Conservation (phyloP, 2,329 filamentous ascomycete genomes). For the Paraphaeosphaeria sporulosa region DNA sequence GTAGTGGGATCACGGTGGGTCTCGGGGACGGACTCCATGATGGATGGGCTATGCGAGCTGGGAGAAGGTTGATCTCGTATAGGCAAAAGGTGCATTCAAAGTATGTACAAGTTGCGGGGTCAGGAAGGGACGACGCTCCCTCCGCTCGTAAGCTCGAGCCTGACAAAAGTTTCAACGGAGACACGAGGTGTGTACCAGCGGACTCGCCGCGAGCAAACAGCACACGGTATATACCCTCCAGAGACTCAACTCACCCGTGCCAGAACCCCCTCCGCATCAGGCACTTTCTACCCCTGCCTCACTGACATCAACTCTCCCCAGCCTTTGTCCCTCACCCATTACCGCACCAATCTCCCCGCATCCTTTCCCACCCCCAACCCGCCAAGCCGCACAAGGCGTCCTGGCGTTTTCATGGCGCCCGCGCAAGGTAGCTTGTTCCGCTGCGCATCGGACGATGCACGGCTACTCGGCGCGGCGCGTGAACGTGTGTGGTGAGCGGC, state of each 20-base stretch:
- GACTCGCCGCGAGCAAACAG: neutral
- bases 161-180: neutral
- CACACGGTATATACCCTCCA: slow-evolving; percentile 1
- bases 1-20: slow-evolving; percentile 31
- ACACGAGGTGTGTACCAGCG: neutral
- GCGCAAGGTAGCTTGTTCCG: slow-evolving; percentile 17
- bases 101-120: neutral
- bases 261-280: neutral
- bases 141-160: neutral
- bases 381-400: slow-evolving; percentile 12
- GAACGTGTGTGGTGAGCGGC: slow-evolving; percentile 21
- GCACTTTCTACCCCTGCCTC: neutral
- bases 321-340: neutral
- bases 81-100: neutral
- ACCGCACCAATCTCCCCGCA: neutral
- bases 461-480: slow-evolving; percentile 12
- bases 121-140: neutral
- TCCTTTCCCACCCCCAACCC: neutral
- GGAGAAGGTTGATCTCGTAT: neutral
- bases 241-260: neutral
- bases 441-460: slow-evolving; percentile 22
- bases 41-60: neutral
- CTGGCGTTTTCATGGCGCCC: slow-evolving; percentile 9
- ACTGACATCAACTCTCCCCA: slow-evolving; percentile 1
- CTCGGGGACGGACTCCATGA: slow-evolving; percentile 31